Evolutionary conservation across 73 alveolate genomes (phyloP), one percentile per base, ranked within the genome.

Genomic region (Loxodes magnus): DNA sequence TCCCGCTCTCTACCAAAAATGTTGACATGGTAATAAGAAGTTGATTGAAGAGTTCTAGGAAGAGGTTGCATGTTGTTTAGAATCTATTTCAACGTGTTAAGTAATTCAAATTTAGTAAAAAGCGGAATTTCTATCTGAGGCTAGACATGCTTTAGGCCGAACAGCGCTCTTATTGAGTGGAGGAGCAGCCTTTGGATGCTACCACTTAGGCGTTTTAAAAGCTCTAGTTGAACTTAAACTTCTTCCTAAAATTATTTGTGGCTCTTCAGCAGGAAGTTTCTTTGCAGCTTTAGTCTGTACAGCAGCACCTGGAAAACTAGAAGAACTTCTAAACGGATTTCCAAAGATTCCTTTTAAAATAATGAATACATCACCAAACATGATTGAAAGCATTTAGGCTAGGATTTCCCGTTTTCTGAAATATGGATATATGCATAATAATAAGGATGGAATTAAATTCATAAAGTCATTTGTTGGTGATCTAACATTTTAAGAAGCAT

Each of bases 121-220:
- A 44, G 50, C 64, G 12, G 74, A 73, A 37, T 77, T 71, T 51
- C 71, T 77, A 34, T 52, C 80, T 22, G 84, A 77, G 33, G 63
- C 83, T 29, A 65, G 91, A 37, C 77, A 70, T 54, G 54, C 85
- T 6, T 77, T 23, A 29, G 91, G 91, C 5, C 52, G 70, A 35
- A 77, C 84, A 55, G 91, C 91, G 14, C 46, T 77, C 4, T 35
- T 77, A 0, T 46, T 77, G 9, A 60, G 81, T 33, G 84, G 91
- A 25, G 91, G 91, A 15, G 77, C 81, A 9, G 52, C 84, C 7
- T 27, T 77, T 21, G 91, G 91, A 4, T 41, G 56, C 34, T 77
- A 52, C 41, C 91, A 77, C 56, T 36, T 77, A 23, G 91, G 91
- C 17, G 78, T 56, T 0, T 49, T 77, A 5, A 77, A 64, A 43